Percentiles rank a stretch among this genome's conserved stretches.
Evolutionary conservation across 2,329 filamentous ascomycete species (phyloP).

Genomic region (Colletotrichum filicis): DNA sequence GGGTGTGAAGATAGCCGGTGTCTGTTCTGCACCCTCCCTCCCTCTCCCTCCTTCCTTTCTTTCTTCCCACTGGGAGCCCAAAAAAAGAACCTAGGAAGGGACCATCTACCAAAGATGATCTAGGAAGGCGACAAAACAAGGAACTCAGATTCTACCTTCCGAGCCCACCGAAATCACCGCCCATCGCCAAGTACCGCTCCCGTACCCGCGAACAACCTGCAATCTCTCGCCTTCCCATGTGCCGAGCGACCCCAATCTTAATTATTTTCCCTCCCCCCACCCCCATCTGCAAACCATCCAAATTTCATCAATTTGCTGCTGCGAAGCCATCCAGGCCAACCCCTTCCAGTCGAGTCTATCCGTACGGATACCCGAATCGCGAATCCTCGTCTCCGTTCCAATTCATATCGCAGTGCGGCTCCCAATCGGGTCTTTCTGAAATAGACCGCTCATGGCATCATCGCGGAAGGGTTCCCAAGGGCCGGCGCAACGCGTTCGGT

Average conservation of each 20-base stretch:
- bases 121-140: neutral
- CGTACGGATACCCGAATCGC: no score
- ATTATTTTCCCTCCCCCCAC: neutral
- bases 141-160: slow-evolving; percentile 1
- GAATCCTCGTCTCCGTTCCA: neutral
- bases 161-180: neutral
- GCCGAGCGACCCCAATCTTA: slow-evolving; percentile 29
- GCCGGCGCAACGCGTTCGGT: neutral
- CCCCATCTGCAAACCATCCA: neutral
- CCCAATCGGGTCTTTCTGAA: neutral
- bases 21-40: neutral
- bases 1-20: slow-evolving; percentile 5
- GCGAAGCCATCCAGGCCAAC: neutral
- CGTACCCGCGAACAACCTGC: slow-evolving; percentile 14
- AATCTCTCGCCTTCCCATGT: slow-evolving; percentile 27
- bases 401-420: neutral
- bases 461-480: neutral
- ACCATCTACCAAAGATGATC: neutral
- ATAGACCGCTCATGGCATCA: neutral
- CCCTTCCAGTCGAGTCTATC: neutral
- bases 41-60: neutral
- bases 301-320: slow-evolving; percentile 21
- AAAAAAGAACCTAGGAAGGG: neutral
- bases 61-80: neutral
- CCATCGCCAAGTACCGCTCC: slow-evolving; percentile 7